Base-by-base conservation (phyloP, 2,329 filamentous ascomycete species). In the Cladosporium sp. region DNA sequence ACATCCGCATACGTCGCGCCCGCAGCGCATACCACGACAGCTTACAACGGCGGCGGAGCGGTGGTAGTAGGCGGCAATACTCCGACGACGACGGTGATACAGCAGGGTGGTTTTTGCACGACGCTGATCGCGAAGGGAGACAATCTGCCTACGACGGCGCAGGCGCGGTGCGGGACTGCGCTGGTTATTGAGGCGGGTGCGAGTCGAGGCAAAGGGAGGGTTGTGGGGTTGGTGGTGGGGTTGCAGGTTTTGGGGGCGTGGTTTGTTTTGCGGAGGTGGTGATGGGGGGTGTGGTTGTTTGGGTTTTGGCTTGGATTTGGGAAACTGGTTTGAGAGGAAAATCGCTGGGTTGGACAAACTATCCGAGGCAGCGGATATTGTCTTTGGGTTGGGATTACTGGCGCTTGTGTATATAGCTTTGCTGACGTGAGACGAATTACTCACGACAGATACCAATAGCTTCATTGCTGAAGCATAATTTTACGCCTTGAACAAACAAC, bases 121-220 rank as follows among this genome's bases (percentile, higher is more conserved):
- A 78, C 76, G 7, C 43, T 77, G 13, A 69, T 72, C n/a, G 75
- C 71, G 18, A 66, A 70, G 21, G 76, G 76, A 18, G 72, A 72
- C 1, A 70, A 70, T n/a, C 48, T 77, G 34, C 75, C 75, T 0
- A 76, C 75, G 1, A 76, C 75, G 5, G 67, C 70, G 46, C 65
- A 67, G 3, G 75, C 72, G 4, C 65, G 72, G 3, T 78, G 76
- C 64, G 76, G 76, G n/a, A 76, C 73, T n/a, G 75, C 77, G 28
- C 64, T 78, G 58, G 72, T 77, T 21, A 70, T 74, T 1, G 71
- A 69, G 59, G 67, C 71, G 13, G 64, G 60, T 3, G 66, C 54
- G 34, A 64, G 56, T 23, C 62, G 46, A 1, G 56, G 54, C 30
- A 58, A 46, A 36, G 23, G 65, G 21, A 49, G 3, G 61, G 68